Evolutionary conservation across 768 basidiomycete genomes (phyloP).

Genomic region (Scleroderma bovista): DNA sequence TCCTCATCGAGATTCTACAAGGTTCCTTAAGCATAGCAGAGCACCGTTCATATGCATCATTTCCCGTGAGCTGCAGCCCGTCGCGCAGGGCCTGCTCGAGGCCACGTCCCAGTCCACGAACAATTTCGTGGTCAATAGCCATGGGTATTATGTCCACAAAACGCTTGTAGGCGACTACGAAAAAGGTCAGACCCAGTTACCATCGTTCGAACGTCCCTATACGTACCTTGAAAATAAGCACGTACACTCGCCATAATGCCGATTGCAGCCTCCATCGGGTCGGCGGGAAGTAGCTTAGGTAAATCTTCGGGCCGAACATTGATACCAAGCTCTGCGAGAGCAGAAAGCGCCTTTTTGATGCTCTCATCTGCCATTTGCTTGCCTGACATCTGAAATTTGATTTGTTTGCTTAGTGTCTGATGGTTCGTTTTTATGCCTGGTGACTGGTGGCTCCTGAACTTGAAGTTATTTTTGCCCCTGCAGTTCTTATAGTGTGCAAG

Average conservation of each 20-base stretch:
- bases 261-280: slow-evolving; percentile 51
- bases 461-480: slow-evolving; percentile 5
- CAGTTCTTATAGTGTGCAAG: slow-evolving; percentile 41
- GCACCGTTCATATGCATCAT: slow-evolving; percentile 43
- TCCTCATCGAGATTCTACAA: slow-evolving; percentile 34
- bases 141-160: slow-evolving; percentile 40
- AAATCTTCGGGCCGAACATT: slow-evolving; percentile 37
- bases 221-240: slow-evolving; percentile 68
- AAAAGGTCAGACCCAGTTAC: background rate
- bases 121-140: slow-evolving; percentile 35
- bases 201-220: background rate
- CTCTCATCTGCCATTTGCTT: too few species aligned
- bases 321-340: slow-evolving; percentile 22
- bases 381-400: too few species aligned
- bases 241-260: slow-evolving; percentile 67
- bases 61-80: slow-evolving; percentile 48
- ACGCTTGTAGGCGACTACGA: slow-evolving; percentile 43
- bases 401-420: too few species aligned
- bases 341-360: slow-evolving; percentile 2
- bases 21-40: slow-evolving; percentile 48
- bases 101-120: slow-evolving; percentile 42
- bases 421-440: too few species aligned
- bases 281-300: slow-evolving; percentile 43
- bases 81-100: slow-evolving; percentile 41
- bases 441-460: too few species aligned